phyloP scores from a whole-genome alignment of 768 basidiomycete species.

The Candolleomyces aberdarensis region DNA sequence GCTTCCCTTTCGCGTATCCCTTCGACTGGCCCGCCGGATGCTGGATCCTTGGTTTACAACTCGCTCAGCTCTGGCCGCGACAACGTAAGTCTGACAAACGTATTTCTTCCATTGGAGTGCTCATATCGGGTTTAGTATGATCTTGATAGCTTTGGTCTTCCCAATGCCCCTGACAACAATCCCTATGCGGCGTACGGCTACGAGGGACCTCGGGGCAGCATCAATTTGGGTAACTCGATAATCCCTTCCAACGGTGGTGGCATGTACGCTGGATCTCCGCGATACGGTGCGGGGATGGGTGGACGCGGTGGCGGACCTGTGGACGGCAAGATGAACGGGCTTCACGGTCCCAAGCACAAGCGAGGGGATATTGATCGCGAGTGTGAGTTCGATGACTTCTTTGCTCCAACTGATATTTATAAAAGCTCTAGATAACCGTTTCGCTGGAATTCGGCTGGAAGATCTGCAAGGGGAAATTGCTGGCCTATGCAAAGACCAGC shows the following conservation, averaged over 20 bases:
- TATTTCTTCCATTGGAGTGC: slow-evolving; percentile 11
- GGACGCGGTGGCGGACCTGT: slow-evolving; percentile 46
- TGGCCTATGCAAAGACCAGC: slow-evolving; percentile 95
- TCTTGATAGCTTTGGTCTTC: slow-evolving; percentile 52
- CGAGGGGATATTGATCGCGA: slow-evolving; percentile 89
- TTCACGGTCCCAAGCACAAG: slow-evolving; percentile 93
- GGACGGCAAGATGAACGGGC: slow-evolving; percentile 82
- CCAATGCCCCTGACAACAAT: slow-evolving; percentile 48
- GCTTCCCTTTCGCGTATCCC: slow-evolving; percentile 65
- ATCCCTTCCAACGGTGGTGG: slow-evolving; percentile 16
- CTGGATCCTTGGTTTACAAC: slow-evolving; percentile 50
- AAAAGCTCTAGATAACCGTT: slow-evolving; percentile 76
- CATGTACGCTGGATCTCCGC: slow-evolving; percentile 43
- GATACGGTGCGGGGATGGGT: slow-evolving; percentile 68
- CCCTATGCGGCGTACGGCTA: slow-evolving; percentile 8
- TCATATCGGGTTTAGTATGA: slow-evolving; percentile 45
- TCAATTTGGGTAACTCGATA: slow-evolving; percentile 44
- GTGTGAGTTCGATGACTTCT: slow-evolving; percentile 40
- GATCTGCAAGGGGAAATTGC: slow-evolving; percentile 96
- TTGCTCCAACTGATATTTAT: slow-evolving; percentile 6
- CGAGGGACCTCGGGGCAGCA: slow-evolving; percentile 3
- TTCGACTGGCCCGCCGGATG: slow-evolving; percentile 57
- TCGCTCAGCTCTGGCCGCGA: slow-evolving; percentile 49
- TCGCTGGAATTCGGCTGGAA: slow-evolving; percentile 92
- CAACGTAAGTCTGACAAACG: slow-evolving; percentile 43